These are phyloP conservation scores for Middelhovenomyces tepae DNA, from an alignment of 805 yeast species.

Conservation along the genomic window DNA sequence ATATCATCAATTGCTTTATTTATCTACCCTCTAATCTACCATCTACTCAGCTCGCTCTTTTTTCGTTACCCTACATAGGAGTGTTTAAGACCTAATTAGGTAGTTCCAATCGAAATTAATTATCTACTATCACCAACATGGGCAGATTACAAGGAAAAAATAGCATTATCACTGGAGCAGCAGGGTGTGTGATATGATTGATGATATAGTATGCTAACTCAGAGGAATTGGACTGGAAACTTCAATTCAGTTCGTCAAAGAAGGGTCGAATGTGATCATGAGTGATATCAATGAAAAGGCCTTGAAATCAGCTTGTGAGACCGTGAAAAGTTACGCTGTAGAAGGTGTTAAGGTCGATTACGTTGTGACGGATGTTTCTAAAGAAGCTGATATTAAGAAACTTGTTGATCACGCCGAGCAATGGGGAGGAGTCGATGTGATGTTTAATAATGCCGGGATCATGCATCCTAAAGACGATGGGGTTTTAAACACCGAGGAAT, in stretches of 20 bases:
- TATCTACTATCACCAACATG: no score
- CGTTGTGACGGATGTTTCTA: constrained; percentile 25
- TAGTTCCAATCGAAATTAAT: no score
- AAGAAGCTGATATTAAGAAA: constrained; percentile 26
- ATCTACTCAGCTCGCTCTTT: no score
- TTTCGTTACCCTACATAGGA: no score
- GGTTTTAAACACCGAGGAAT: constrained; percentile 26
- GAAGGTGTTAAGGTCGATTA: constrained; percentile 57
- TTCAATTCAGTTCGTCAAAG: constrained; percentile 69
- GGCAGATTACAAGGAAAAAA: constrained; percentile 32
- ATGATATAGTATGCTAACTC: neutral
- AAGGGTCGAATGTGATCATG: constrained; percentile 84
- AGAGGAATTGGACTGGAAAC: constrained; percentile 30
- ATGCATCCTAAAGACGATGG: constrained; percentile 26
- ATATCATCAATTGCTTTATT: no score
- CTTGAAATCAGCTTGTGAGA: constrained; percentile 49
- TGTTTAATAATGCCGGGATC: constrained; percentile 89
- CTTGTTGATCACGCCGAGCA: constrained; percentile 45
- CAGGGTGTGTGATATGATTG: constrained; percentile 18
- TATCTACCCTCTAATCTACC: no score
- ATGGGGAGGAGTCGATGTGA: constrained; percentile 72
- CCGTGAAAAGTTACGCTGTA: constrained; percentile 64
- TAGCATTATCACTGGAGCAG: constrained; percentile 43
- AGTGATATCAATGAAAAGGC: constrained; percentile 51
- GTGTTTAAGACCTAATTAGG: no score